These are phyloP conservation scores for Trichosporon sp. DNA, from an alignment of 1,284 basidiomycete species.

Conservation along the genomic window DNA sequence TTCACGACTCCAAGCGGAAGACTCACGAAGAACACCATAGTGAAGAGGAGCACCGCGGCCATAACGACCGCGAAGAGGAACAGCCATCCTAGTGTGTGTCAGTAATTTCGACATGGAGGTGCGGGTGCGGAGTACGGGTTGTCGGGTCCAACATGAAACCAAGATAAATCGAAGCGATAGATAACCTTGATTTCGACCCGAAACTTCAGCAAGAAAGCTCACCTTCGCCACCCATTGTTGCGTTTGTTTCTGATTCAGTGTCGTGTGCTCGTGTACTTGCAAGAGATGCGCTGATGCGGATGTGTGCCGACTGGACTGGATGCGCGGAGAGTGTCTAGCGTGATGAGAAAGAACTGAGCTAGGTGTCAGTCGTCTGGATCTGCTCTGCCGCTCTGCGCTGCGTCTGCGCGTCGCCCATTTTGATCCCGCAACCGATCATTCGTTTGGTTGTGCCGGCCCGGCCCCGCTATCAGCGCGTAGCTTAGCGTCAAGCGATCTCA, in stretches of 20 bases:
- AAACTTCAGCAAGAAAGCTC: conserved; percentile 5
- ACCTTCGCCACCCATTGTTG: conserved; percentile 47
- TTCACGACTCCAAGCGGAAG: neutral
- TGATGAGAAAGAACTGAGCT: neutral
- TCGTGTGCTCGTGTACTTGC: neutral
- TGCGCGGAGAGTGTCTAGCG: neutral
- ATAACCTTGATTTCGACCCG: neutral
- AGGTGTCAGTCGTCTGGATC: neutral
- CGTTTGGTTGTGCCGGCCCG: neutral
- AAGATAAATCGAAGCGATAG: neutral
- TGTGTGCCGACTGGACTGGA: neutral
- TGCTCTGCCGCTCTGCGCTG: neutral
- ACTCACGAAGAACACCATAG: conserved; percentile 97
- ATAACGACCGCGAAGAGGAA: conserved; percentile 89
- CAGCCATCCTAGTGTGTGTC: conserved; percentile 65
- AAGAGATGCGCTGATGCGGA: neutral
- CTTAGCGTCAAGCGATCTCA: neutral
- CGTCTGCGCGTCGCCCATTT: neutral
- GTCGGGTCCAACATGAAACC: neutral
- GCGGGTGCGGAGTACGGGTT: neutral
- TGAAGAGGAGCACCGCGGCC: conserved; percentile 87
- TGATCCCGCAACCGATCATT: neutral
- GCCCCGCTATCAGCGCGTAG: too few relatives aligned
- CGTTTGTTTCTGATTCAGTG: neutral
- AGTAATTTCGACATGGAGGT: too few relatives aligned